Percentiles rank a stretch among this genome's conserved stretches.
These are phyloP conservation scores for Quercus gilva DNA, from an alignment of 306 rosid genomes.

Conservation along the genomic window DNA sequence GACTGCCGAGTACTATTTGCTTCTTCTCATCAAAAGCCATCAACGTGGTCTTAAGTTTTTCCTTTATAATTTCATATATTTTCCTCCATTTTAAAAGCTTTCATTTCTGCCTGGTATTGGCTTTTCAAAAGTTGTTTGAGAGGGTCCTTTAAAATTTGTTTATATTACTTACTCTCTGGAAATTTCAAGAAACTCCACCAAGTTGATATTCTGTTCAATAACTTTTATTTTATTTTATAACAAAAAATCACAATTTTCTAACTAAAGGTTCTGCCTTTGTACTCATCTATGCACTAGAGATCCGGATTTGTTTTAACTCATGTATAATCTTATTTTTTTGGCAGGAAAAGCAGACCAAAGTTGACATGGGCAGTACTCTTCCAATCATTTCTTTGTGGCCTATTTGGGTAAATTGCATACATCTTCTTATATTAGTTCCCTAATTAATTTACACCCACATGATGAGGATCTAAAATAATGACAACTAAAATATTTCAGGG, in stretches of 20 bases:
- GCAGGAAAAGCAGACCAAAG: conserved; percentile 68
- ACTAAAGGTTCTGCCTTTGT: too few relatives aligned
- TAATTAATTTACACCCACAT: neutral
- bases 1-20: neutral
- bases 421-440: neutral
- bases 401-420: conserved; percentile 60
- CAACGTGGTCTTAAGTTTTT: neutral
- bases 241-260: too few relatives aligned
- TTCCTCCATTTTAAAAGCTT: too few relatives aligned
- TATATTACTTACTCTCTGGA: too few relatives aligned
- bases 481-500: conserved; percentile 33
- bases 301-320: too few relatives aligned
- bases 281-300: neutral
- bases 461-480: neutral
- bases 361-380: conserved; percentile 49
- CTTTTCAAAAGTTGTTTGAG: too few relatives aligned
- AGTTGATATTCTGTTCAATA: too few relatives aligned
- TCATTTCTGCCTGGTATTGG: too few relatives aligned
- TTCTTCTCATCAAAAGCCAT: neutral
- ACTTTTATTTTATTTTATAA: too few relatives aligned
- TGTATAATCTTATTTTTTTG: neutral
- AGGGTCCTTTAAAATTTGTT: too few relatives aligned
- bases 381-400: conserved; percentile 63
- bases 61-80: too few relatives aligned
- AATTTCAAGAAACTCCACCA: too few relatives aligned